Conservation (phyloP, 805 yeast species). For the Candida khao-thaluensis region DNA sequence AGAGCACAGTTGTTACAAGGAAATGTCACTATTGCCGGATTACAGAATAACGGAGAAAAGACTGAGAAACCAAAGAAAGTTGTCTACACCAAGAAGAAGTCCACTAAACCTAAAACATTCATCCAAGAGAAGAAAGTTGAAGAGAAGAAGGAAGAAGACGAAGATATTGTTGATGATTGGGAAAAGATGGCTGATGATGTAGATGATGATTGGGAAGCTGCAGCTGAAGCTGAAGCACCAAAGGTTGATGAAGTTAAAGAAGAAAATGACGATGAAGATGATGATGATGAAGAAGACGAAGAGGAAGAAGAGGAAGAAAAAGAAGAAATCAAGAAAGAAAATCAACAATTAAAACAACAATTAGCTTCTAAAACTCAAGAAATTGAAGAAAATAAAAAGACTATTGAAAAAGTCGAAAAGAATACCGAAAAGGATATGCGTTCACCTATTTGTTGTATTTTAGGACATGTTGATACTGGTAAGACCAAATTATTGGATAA, state of each 20-base stretch:
- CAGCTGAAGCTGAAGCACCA: slow-evolving; percentile 25
- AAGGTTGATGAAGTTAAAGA: slow-evolving; percentile 23
- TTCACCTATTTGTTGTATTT: slow-evolving; percentile 98
- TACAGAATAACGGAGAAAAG: slow-evolving; percentile 37
- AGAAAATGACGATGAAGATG: slow-evolving; percentile 30
- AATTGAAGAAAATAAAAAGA: slow-evolving; percentile 18
- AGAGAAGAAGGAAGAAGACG: slow-evolving; percentile 34
- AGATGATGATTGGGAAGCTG: slow-evolving; percentile 53
- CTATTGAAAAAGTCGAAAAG: slow-evolving; percentile 24
- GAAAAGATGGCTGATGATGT: slow-evolving; percentile 63
- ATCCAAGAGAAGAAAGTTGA: slow-evolving; percentile 19
- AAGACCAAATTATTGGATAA: slow-evolving; percentile 95
- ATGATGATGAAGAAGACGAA: slow-evolving; percentile 26
- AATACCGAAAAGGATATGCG: slow-evolving; percentile 57
- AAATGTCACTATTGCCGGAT: slow-evolving; percentile 72
- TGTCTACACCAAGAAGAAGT: slow-evolving; percentile 72
- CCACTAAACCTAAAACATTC: slow-evolving; percentile 39
- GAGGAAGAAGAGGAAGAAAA: slow-evolving; percentile 30
- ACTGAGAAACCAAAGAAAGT: slow-evolving; percentile 58
- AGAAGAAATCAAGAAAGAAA: slow-evolving; percentile 29
- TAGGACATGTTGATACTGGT: slow-evolving; percentile 99
- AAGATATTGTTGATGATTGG: slow-evolving; percentile 80
- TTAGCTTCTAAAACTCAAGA: slow-evolving; percentile 26
- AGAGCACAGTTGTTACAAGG: slow-evolving; percentile 71
- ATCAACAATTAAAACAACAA: slow-evolving; percentile 25